These are phyloP conservation scores for Cordyceps javanica DNA, from an alignment of 2,329 filamentous ascomycete species.

Conservation along the genomic window DNA sequence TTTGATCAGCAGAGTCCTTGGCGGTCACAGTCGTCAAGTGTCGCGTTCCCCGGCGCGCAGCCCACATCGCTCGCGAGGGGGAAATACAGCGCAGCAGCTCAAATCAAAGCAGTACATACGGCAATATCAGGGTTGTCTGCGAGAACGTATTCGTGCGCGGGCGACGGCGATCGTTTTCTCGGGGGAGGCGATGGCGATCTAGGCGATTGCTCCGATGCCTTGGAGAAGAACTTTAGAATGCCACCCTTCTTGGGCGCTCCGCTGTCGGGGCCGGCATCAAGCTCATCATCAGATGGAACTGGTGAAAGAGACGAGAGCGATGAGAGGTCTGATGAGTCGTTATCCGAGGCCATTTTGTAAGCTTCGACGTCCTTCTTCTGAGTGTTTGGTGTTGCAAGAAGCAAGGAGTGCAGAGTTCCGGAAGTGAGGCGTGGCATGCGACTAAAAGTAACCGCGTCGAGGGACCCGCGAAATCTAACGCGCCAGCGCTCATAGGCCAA, in stretches of 20 bases:
- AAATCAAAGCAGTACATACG: constrained; percentile 51
- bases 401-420: constrained; percentile 17
- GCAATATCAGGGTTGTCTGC: constrained; percentile 90
- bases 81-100: background rate
- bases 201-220: constrained; percentile 43
- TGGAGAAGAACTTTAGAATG: constrained; percentile 64
- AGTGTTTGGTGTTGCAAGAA: constrained; percentile 26
- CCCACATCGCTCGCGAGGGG: background rate
- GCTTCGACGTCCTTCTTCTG: constrained; percentile 24
- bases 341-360: constrained; percentile 49
- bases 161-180: constrained; percentile 78
- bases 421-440: constrained; percentile 13
- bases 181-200: constrained; percentile 59
- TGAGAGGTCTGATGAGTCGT: constrained; percentile 59
- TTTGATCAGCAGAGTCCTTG: constrained; percentile 25
- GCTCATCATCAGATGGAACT: constrained; percentile 38
- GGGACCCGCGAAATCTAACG: constrained; percentile 24
- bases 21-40: constrained; percentile 18
- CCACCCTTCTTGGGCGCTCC: constrained; percentile 43
- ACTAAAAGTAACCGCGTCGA: constrained; percentile 15
- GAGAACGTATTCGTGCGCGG: constrained; percentile 81
- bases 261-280: constrained; percentile 39
- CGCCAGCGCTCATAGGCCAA: constrained; percentile 13
- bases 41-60: constrained; percentile 30
- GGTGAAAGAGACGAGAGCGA: constrained; percentile 46